Evolutionary conservation across 352 stramenopile species (phyloP).

Genomic region (Phytophthora melonis): DNA sequence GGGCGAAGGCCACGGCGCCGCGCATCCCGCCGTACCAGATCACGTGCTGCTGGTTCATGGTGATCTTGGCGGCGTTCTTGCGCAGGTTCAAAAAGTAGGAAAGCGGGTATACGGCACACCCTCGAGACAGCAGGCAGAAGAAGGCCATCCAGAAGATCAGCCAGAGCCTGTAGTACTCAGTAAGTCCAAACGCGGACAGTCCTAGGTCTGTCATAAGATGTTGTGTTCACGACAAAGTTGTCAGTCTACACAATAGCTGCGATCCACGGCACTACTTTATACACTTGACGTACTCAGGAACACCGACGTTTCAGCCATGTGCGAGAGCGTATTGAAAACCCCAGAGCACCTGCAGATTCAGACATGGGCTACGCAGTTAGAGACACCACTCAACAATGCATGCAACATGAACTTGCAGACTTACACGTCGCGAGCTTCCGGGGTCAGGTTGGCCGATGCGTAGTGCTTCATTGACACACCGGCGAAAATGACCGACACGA

Average conservation of each 20-base stretch:
- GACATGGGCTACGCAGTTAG: neutral
- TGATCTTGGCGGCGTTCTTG: slow-evolving; percentile 69
- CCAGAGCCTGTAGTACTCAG: slow-evolving; percentile 76
- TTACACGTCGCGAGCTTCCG: slow-evolving; percentile 84
- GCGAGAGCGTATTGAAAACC: slow-evolving; percentile 92
- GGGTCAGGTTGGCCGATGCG: slow-evolving; percentile 85
- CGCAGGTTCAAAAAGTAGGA: slow-evolving; percentile 74
- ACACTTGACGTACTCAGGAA: slow-evolving; percentile 85
- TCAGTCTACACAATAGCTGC: too few relatives aligned
- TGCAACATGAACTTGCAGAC: slow-evolving; percentile 11
- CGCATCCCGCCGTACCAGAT: slow-evolving; percentile 95
- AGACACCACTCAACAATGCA: neutral
- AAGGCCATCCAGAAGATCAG: slow-evolving; percentile 91
- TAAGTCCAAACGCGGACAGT: slow-evolving; percentile 89
- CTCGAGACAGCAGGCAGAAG: slow-evolving; percentile 87
- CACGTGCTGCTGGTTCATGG: slow-evolving; percentile 93
- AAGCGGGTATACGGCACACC: slow-evolving; percentile 91
- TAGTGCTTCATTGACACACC: slow-evolving; percentile 94
- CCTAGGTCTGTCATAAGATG: slow-evolving; percentile 79
- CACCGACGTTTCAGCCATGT: slow-evolving; percentile 93
- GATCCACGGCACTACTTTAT: neutral
- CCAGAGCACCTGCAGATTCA: slow-evolving; percentile 65
- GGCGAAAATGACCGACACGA: slow-evolving; percentile 95
- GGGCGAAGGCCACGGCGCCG: slow-evolving; percentile 93
- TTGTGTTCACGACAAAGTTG: neutral